Conservation (phyloP, 2,329 filamentous ascomycete species). For the Thielaviopsis musarum region DNA sequence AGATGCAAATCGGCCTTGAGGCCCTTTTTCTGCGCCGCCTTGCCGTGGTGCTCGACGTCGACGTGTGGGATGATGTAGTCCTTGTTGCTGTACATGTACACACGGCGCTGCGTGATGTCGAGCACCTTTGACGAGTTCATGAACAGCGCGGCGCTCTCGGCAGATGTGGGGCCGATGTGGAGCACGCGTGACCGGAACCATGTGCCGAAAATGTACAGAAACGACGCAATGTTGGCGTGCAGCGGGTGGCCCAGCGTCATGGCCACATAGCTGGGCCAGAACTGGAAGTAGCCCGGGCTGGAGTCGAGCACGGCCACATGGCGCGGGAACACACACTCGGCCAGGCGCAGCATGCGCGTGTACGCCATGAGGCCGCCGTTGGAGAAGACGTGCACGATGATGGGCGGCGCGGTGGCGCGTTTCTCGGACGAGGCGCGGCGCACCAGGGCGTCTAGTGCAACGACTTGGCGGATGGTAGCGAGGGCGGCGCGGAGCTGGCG, state of each 20-base stretch:
- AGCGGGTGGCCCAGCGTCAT: slow-evolving; percentile 21
- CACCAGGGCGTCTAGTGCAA: not conserved
- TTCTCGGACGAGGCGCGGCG: not conserved
- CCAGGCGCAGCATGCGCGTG: not conserved
- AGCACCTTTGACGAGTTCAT: slow-evolving; percentile 22
- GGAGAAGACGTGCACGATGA: slow-evolving; percentile 34
- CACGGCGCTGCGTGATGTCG: slow-evolving; percentile 25
- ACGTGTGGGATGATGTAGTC: slow-evolving; percentile 30
- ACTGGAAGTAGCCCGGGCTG: slow-evolving; percentile 28
- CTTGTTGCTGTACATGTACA: slow-evolving; percentile 34
- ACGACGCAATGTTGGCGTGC: slow-evolving; percentile 21
- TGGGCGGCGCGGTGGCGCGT: not conserved
- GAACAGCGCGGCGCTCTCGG: slow-evolving; percentile 19
- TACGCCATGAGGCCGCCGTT: slow-evolving; percentile 27
- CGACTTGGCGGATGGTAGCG: not conserved
- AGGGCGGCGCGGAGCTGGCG: not conserved
- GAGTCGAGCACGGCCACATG: slow-evolving; percentile 22
- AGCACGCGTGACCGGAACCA: slow-evolving; percentile 13
- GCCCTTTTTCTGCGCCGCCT: slow-evolving; percentile 23
- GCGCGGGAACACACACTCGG: not conserved
- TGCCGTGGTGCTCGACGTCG: slow-evolving; percentile 32
- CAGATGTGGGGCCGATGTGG: slow-evolving; percentile 19
- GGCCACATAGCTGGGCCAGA: slow-evolving; percentile 23
- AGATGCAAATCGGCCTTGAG: slow-evolving; percentile 26
- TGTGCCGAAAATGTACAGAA: slow-evolving; percentile 18